Evolutionary conservation across 1,139 yeast species (phyloP).

Genomic region (Candida sojae): DNA sequence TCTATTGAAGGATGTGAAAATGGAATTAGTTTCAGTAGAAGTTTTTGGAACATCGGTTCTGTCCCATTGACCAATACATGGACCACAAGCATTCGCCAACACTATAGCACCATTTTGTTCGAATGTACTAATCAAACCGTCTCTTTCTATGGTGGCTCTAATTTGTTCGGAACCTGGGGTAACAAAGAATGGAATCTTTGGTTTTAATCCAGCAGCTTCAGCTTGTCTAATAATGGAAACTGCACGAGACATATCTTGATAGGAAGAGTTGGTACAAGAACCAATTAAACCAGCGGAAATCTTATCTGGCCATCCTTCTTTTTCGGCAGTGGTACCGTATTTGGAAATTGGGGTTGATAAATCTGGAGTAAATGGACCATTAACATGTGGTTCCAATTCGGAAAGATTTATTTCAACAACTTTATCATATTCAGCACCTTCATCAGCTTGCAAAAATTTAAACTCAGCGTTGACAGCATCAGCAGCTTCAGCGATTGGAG

Average conservation of each 20-base stretch:
- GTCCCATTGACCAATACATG: conserved; percentile 99
- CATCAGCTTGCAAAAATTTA: conserved; percentile 74
- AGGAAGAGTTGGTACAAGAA: conserved; percentile 96
- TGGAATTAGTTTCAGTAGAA: conserved; percentile 72
- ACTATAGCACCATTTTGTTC: conserved; percentile 86
- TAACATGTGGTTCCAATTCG: conserved; percentile 82
- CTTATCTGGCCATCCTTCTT: conserved; percentile 77
- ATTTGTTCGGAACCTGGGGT: conserved; percentile 99
- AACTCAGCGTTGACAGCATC: conserved; percentile 60
- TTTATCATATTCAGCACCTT: conserved; percentile 81
- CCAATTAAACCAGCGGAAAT: conserved; percentile 94
- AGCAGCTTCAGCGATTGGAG: conserved; percentile 79
- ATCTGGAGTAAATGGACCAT: conserved; percentile 96
- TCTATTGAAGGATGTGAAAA: conserved; percentile 94
- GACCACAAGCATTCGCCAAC: conserved; percentile 97
- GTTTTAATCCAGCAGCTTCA: conserved; percentile 79
- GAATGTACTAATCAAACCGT: conserved; percentile 80
- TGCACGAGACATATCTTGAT: conserved; percentile 96
- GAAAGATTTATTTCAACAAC: conserved; percentile 76
- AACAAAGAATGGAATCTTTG: conserved; percentile 88
- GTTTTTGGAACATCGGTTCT: conserved; percentile 67
- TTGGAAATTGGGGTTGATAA: conserved; percentile 81
- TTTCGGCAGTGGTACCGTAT: conserved; percentile 61
- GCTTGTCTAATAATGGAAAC: conserved; percentile 88
- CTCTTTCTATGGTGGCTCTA: conserved; percentile 95